Evolutionary conservation across 495 filamentous ascomycete species (phyloP).

Genomic region (Annulohypoxylon moriforme): DNA sequence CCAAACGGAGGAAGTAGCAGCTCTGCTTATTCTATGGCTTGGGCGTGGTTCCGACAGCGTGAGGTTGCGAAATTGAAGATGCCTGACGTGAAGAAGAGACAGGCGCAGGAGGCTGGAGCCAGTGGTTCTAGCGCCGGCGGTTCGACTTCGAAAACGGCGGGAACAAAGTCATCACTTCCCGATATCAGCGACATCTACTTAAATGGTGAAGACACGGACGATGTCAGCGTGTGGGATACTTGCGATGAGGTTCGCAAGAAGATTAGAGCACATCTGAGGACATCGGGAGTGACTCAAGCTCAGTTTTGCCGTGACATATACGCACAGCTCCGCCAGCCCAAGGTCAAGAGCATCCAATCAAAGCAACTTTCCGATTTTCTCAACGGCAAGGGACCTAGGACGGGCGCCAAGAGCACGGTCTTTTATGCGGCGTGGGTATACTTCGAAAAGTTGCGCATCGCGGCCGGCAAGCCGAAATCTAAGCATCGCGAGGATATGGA

Average conservation of each 20-base stretch:
- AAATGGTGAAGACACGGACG: slow-evolving; percentile 55
- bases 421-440: slow-evolving; percentile 67
- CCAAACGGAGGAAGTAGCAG: slow-evolving; percentile 44
- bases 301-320: slow-evolving; percentile 62
- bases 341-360: slow-evolving; percentile 46
- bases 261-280: slow-evolving; percentile 62
- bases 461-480: slow-evolving; percentile 65
- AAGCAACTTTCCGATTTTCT: slow-evolving; percentile 62
- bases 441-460: slow-evolving; percentile 70
- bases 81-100: slow-evolving; percentile 47
- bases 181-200: slow-evolving; percentile 56
- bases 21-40: slow-evolving; percentile 44
- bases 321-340: slow-evolving; percentile 44
- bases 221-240: slow-evolving; percentile 63
- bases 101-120: slow-evolving; percentile 28
- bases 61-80: slow-evolving; percentile 47
- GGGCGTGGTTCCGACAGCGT: slow-evolving; percentile 52
- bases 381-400: slow-evolving; percentile 57
- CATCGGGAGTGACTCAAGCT: slow-evolving; percentile 62
- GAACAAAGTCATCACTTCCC: slow-evolving; percentile 26
- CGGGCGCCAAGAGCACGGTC: slow-evolving; percentile 56
- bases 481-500: slow-evolving; percentile 66
- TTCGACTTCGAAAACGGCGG: not conserved
- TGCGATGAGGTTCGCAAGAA: slow-evolving; percentile 69
- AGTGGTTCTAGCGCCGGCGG: not conserved